Base-by-base conservation (phyloP, 2,329 filamentous ascomycete species). In the Fusarium sororula region DNA sequence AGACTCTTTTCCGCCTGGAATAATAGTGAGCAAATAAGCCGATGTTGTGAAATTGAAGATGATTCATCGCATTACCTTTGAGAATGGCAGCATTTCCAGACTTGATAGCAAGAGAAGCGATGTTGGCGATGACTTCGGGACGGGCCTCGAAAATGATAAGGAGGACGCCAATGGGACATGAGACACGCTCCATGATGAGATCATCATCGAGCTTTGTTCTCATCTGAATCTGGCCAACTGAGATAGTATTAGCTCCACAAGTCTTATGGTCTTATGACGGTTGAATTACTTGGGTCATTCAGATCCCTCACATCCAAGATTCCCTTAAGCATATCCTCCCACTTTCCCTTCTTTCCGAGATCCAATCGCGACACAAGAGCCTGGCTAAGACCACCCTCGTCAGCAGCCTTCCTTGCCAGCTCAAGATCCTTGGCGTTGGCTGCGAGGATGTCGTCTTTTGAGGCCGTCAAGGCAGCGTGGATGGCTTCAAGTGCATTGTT, bases 81-180 rank as follows among this genome's bases (percentile, higher is more conserved):
- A 99, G 87, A 78, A 99, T 98, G 58, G 95, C 96, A 41, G 96
- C 93, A 83, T 99, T 99, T 78, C 95, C 96, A 18, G 96, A 98
- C 83, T 99, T 99, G 83, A 99, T 94, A 42, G 96, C 95, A 30
- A 99, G 88, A 8, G 95, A 94, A 72, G 96, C 95, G 80, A 99
- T 98, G 83, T 99, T 99, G 80, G 96, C 96, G 80, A 99, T 98
- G 74, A 99, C 96, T 84, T 99, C 96, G 12, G 96, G 96, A 13
- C 96, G 93, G 41, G 96, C 96, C 85, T 99, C 96, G 80, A 99
- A 99, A 80, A 99, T 98, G 84, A 99, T 96, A 75, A 99, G 89
- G 47, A 99, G 90, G n/a, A 98, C 95, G 68, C 96, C 96, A 77
- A 99, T 98, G 11, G 96, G 96, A 81, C 94, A 98, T 45, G 94